Percentiles rank a stretch among this genome's conserved stretches.
Conservation (phyloP, 768 basidiomycete genomes). For the Sarcodon sp. region DNA sequence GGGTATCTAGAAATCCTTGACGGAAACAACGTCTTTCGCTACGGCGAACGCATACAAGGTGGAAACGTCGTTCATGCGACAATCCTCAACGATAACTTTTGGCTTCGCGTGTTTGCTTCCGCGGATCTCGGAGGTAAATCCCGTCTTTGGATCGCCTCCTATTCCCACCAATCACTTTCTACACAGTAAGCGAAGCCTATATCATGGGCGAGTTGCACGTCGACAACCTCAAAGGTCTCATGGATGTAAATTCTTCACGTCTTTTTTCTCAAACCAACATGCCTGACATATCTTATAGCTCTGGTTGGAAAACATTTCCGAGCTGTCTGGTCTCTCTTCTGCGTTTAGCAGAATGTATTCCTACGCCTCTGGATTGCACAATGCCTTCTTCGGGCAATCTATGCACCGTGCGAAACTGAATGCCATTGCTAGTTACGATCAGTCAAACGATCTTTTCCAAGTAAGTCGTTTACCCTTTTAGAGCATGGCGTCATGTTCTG, state of each 20-base stretch:
- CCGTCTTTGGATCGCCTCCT: neutral
- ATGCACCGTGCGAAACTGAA: constrained; percentile 65
- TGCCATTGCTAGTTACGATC: constrained; percentile 78
- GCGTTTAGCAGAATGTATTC: constrained; percentile 11
- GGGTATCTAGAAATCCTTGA: constrained; percentile 19
- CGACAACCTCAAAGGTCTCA: constrained; percentile 16
- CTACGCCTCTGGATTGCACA: constrained; percentile 24
- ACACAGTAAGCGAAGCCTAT: constrained; percentile 19
- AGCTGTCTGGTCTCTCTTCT: constrained; percentile 14
- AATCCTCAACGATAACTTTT: constrained; percentile 19
- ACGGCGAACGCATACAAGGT: constrained; percentile 10
- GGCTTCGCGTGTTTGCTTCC: constrained; percentile 20
- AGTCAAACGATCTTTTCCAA: constrained; percentile 85
- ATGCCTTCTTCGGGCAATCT: constrained; percentile 65
- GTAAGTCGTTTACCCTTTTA: constrained; percentile 7
- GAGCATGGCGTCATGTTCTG: neutral
- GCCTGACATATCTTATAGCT: constrained; percentile 8
- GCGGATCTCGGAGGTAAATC: constrained; percentile 21
- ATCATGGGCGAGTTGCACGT: constrained; percentile 21
- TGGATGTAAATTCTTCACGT: constrained; percentile 13
- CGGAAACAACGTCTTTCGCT: constrained; percentile 9
- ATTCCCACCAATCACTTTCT: too few relatives aligned
- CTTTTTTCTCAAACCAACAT: neutral
- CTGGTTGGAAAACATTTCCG: constrained; percentile 20
- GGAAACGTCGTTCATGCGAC: constrained; percentile 9